A percentile compares a stretch with the other conserved stretches of the same genome.
Conservation (phyloP, 805 yeast genomes). For the Kazachstania bromeliacearum region DNA sequence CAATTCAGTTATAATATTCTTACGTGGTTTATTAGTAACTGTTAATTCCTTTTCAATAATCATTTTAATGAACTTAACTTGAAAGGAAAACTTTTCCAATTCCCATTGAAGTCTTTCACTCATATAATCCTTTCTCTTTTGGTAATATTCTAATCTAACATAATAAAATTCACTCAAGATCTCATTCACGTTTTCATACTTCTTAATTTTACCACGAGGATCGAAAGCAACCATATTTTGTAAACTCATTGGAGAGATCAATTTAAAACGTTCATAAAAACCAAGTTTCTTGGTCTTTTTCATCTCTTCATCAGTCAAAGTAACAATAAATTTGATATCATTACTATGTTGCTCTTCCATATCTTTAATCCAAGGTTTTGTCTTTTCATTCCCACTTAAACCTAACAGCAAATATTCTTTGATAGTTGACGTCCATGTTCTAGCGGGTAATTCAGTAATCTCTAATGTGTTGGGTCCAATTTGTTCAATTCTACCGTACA, state of each 20-base stretch:
- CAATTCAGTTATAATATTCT: conserved; percentile 53
- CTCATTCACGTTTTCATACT: conserved; percentile 64
- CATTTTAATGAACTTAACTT: conserved; percentile 85
- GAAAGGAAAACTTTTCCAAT: conserved; percentile 64
- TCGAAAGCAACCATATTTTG: conserved; percentile 96
- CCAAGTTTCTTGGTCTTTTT: conserved; percentile 65
- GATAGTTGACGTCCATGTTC: conserved; percentile 85
- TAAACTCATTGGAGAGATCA: conserved; percentile 56
- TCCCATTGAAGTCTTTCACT: conserved; percentile 61
- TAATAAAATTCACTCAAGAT: conserved; percentile 77
- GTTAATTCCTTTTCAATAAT: conserved; percentile 67
- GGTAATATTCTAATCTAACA: conserved; percentile 82
- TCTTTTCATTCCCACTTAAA: conserved; percentile 64
- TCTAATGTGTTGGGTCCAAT: conserved; percentile 71
- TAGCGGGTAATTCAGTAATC: conserved; percentile 87
- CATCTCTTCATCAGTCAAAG: conserved; percentile 74
- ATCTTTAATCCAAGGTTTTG: conserved; percentile 81
- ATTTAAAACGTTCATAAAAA: conserved; percentile 72
- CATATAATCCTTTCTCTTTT: conserved; percentile 77
- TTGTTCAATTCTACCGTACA: conserved; percentile 75
- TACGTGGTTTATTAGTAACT: conserved; percentile 68
- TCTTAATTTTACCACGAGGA: conserved; percentile 75
- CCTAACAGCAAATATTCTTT: conserved; percentile 76
- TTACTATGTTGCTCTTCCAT: conserved; percentile 89
- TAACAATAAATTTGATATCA: conserved; percentile 70